These are phyloP conservation scores for Babesia gibsoni DNA, from an alignment of 169 alveolate species.

Conservation along the genomic window DNA sequence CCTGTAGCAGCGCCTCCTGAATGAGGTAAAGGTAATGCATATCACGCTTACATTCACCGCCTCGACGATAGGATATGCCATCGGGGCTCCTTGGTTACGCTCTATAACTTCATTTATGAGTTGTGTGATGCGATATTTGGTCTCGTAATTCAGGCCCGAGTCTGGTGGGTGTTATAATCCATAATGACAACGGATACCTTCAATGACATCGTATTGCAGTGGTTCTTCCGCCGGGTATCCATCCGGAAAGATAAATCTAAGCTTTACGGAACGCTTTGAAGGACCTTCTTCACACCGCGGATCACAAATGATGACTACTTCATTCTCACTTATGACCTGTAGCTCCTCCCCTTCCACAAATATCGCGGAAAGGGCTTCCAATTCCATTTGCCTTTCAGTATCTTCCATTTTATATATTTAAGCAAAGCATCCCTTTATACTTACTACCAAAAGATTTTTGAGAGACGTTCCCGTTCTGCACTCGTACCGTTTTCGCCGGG, in stretches of 20 bases:
- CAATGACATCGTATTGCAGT: constrained; percentile 3
- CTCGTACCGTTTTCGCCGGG: not conserved
- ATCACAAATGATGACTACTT: constrained; percentile 9
- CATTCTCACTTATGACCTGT: constrained; percentile 16
- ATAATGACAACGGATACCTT: not conserved
- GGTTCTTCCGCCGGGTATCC: constrained; percentile 24
- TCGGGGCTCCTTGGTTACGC: constrained; percentile 19
- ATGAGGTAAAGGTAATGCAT: too few species aligned
- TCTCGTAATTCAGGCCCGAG: not conserved
- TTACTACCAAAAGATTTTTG: not conserved
- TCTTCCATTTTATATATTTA: constrained; percentile 30
- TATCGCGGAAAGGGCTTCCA: constrained; percentile 40
- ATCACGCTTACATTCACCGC: constrained; percentile 43
- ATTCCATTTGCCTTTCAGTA: constrained; percentile 21
- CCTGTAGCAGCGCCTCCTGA: constrained; percentile 15
- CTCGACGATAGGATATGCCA: constrained; percentile 23
- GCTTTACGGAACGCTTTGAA: not conserved
- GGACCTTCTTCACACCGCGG: constrained; percentile 13
- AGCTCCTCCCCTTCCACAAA: constrained; percentile 38
- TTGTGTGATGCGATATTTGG: not conserved
- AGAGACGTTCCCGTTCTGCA: not conserved
- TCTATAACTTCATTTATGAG: constrained; percentile 18
- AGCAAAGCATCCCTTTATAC: not conserved
- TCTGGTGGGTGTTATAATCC: not conserved
- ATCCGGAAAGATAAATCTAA: constrained; percentile 12